Percentiles rank a stretch among this genome's conserved stretches.
phyloP scores from a whole-genome alignment of 768 basidiomycete genomes.

The Mycena capillaripes region DNA sequence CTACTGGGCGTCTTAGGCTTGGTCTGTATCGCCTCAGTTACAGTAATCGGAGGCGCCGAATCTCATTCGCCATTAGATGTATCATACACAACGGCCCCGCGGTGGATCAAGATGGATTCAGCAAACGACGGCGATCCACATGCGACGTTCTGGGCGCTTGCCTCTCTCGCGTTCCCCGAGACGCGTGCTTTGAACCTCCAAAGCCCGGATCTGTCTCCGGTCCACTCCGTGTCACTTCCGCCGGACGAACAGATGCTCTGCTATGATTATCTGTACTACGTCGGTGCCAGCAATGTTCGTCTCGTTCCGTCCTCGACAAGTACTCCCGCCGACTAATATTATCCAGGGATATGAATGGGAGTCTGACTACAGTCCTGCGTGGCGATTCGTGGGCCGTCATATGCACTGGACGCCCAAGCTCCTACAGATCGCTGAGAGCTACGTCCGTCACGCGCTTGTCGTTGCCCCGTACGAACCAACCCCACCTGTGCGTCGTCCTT shows the following conservation, averaged over 20 bases:
- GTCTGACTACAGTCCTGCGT: constrained; percentile 48
- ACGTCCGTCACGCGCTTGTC: constrained; percentile 39
- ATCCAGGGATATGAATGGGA: constrained; percentile 45
- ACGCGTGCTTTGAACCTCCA: constrained; percentile 26
- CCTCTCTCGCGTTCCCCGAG: constrained; percentile 41
- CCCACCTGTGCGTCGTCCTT: constrained; percentile 42
- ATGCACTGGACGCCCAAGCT: constrained; percentile 46
- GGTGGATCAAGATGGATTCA: constrained; percentile 39
- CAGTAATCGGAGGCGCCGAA: background rate
- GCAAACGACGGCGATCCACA: constrained; percentile 38
- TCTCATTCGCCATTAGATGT: constrained; percentile 34
- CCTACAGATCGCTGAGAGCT: constrained; percentile 39
- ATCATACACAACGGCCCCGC: constrained; percentile 42
- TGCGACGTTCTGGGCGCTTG: constrained; percentile 43
- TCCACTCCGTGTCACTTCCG: constrained; percentile 31
- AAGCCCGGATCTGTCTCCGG: constrained; percentile 34
- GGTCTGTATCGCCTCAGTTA: constrained; percentile 6
- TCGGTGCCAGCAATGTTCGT: constrained; percentile 37
- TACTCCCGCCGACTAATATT: background rate
- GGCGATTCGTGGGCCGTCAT: constrained; percentile 48
- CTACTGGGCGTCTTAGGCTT: constrained; percentile 32
- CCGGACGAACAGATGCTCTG: constrained; percentile 45
- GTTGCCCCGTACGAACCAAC: constrained; percentile 33
- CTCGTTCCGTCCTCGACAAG: background rate
- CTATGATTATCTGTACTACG: constrained; percentile 44